Percentiles rank a stretch among this genome's conserved stretches.
Conservation (phyloP, 2,329 filamentous ascomycete genomes). For the Penicillium fuscoglaucum region DNA sequence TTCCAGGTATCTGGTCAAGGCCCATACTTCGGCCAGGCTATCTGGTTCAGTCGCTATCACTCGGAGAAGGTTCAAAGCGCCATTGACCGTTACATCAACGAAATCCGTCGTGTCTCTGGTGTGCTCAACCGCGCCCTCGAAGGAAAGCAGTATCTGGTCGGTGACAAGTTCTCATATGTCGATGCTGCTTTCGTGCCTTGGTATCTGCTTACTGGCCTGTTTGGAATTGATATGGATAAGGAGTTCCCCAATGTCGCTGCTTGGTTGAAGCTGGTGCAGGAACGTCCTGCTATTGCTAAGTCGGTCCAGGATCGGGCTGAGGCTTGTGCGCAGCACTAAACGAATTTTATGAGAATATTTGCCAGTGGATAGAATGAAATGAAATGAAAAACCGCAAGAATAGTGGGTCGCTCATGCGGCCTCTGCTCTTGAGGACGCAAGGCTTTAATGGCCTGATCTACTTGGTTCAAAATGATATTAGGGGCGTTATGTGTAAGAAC, state of each 20-base stretch:
- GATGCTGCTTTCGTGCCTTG: slow-evolving; percentile 47
- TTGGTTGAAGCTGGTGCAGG: slow-evolving; percentile 33
- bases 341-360: neutral
- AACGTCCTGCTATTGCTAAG: slow-evolving; percentile 30
- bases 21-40: slow-evolving; percentile 51
- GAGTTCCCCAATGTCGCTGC: slow-evolving; percentile 32
- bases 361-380: neutral
- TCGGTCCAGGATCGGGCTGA: slow-evolving; percentile 19
- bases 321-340: slow-evolving; percentile 5
- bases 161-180: slow-evolving; percentile 45
- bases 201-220: slow-evolving; percentile 18
- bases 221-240: slow-evolving; percentile 29
- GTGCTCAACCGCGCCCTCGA: slow-evolving; percentile 47
- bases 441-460: neutral
- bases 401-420: neutral
- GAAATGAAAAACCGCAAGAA: no score
- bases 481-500: neutral
- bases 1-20: slow-evolving; percentile 51
- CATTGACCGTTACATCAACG: slow-evolving; percentile 48
- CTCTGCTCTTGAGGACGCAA: neutral
- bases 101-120: slow-evolving; percentile 46
- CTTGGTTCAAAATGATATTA: neutral
- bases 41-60: slow-evolving; percentile 48
- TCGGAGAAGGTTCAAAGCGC: slow-evolving; percentile 46
- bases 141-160: slow-evolving; percentile 44